Percentiles rank a stretch among this genome's conserved stretches.
These are phyloP conservation scores for Ceratobasidium sp. DNA, from an alignment of 1,284 basidiomycete species.

Conservation along the genomic window DNA sequence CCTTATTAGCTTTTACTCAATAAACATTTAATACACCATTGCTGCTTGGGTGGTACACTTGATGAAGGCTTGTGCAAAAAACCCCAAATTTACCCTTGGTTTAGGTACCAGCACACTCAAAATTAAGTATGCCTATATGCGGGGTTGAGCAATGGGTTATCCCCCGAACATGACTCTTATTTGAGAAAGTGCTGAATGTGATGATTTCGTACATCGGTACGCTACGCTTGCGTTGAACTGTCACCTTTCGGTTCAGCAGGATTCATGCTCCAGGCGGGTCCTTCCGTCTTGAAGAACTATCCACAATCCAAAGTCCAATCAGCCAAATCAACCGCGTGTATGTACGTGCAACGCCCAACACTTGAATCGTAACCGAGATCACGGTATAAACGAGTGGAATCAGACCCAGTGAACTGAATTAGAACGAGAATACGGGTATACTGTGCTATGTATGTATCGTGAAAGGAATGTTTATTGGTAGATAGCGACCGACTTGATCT, in stretches of 20 bases:
- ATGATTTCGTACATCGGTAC: no score
- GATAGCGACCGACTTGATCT: conserved; percentile 43
- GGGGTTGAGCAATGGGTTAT: neutral
- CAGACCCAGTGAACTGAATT: conserved; percentile 34
- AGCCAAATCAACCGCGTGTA: conserved; percentile 4
- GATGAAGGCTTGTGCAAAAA: neutral
- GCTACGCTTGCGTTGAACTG: no score
- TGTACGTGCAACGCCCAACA: conserved; percentile 21
- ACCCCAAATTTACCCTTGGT: neutral
- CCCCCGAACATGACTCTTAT: no score
- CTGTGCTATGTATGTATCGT: neutral
- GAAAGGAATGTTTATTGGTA: conserved; percentile 23
- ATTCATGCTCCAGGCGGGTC: neutral
- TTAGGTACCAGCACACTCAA: neutral
- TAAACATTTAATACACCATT: conserved; percentile 7
- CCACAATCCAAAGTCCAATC: neutral
- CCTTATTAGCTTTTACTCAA: conserved; percentile 24
- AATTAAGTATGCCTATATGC: neutral
- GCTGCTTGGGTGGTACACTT: neutral
- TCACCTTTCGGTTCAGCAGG: no score
- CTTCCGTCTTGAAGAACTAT: neutral
- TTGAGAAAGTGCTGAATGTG: no score
- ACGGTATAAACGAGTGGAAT: conserved; percentile 16
- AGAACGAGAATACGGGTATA: conserved; percentile 13
- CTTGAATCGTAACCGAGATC: conserved; percentile 5